Evolutionary conservation across 2,329 filamentous ascomycete species (phyloP), one percentile per base, ranked within the genome.

Genomic region (Rhytidhysteron rufulum): DNA sequence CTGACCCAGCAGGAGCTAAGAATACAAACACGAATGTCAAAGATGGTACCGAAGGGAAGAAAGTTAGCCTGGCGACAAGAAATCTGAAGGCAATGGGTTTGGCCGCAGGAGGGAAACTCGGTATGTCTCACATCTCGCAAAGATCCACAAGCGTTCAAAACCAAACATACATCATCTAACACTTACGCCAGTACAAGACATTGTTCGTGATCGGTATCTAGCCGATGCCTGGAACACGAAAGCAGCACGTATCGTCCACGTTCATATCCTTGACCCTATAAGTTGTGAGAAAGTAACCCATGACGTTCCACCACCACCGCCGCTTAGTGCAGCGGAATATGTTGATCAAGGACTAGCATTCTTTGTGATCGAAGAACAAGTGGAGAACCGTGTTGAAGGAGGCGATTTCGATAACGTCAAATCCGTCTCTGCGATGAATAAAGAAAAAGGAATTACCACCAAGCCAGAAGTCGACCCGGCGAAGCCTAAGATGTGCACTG

Each of bases 301-400:
- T 20, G 36, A 39, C 11, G 41, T 43, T 4, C 41, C 41, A 5
- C 5, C 16, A 9, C 41, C 41, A 7, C 41, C 41, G 11, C 36
- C 41, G 13, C 24, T 34, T 17, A 24, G 31, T 11, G 31, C 27
- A 5, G 18, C 34, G 18, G 15, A 9, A 5, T 43, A 43, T 22
- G 31, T 21, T 2, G 20, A 43, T 4, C n/a, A 13, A 5, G 41
- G 36, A 11, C 35, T 35, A 11, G 9, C 30, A 18, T 43, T 43
- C 36, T 43, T 24, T 20, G 41, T 43, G 19, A 24, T 43, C 11
- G 41, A 43, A 31, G 41, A 43, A 31, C 19, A 43, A 16, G 36
- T 43, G 5, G 41, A 43, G 13, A 15, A 35, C 10, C 9, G 41
- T 17, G 2, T 43, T 8, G 41, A 43, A 33, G 41, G 41, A 30